phyloP scores from a whole-genome alignment of 1,139 yeast species.

The Hansenula lynferdii region DNA sequence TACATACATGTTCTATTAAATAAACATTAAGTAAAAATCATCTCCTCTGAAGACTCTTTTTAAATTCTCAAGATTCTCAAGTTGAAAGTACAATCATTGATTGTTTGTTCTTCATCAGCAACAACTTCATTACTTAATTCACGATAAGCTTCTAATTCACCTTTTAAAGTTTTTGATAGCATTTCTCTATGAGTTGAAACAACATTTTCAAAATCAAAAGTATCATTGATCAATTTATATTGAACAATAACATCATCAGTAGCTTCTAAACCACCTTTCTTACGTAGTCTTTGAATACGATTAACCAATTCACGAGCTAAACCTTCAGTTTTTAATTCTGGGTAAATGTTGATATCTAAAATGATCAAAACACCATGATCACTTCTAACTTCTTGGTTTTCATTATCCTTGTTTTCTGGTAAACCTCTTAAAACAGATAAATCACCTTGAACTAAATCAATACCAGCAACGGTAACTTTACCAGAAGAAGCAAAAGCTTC shows the following conservation, averaged over 20 bases:
- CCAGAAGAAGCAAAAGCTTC: slow-evolving; percentile 71
- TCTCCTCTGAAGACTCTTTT: too few species aligned
- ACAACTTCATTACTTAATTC: slow-evolving; percentile 43
- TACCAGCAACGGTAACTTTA: slow-evolving; percentile 81
- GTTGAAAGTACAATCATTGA: slow-evolving; percentile 79
- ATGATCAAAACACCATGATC: slow-evolving; percentile 86
- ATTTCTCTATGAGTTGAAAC: slow-evolving; percentile 61
- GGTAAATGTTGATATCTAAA: slow-evolving; percentile 81
- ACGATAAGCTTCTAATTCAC: slow-evolving; percentile 43
- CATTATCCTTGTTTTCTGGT: slow-evolving; percentile 55
- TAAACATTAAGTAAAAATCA: too few species aligned
- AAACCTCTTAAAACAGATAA: slow-evolving; percentile 86
- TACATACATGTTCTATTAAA: background rate
- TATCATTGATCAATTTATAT: slow-evolving; percentile 66
- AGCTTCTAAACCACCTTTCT: slow-evolving; percentile 91
- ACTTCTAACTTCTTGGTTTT: slow-evolving; percentile 82
- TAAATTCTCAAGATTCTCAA: slow-evolving; percentile 71
- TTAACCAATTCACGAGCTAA: slow-evolving; percentile 93
- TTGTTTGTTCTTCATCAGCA: slow-evolving; percentile 86
- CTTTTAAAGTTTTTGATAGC: slow-evolving; percentile 73
- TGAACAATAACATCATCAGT: slow-evolving; percentile 94
- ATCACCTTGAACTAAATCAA: slow-evolving; percentile 82
- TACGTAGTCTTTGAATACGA: slow-evolving; percentile 96
- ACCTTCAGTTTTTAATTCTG: slow-evolving; percentile 90
- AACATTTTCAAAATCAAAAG: slow-evolving; percentile 62